Conservation (phyloP, 2,329 filamentous ascomycete species). For the Botrytis porri region DNA sequence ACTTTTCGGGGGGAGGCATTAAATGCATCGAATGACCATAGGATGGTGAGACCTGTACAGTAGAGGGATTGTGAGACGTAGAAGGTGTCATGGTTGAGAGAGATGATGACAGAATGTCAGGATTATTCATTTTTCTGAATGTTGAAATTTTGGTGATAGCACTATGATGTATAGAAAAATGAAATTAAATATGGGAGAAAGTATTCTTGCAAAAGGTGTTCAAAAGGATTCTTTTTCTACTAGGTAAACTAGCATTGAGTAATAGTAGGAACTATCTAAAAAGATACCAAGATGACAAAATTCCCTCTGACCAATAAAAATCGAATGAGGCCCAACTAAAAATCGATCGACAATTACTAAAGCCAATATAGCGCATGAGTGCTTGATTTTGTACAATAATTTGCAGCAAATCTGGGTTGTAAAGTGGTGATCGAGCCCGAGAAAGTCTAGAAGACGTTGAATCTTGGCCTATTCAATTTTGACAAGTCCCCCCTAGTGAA, state of each 20-base stretch:
- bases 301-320: neutral
- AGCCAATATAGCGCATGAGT: no score
- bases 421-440: neutral
- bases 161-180: neutral
- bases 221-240: neutral
- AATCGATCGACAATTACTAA: neutral
- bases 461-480: neutral
- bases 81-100: neutral
- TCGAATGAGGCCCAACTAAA: neutral
- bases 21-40: neutral
- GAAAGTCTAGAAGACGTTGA: neutral
- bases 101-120: neutral
- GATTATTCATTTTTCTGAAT: neutral
- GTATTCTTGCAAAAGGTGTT: no score
- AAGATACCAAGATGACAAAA: neutral
- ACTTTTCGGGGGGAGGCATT: neutral
- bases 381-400: neutral
- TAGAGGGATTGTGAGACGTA: neutral
- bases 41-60: neutral
- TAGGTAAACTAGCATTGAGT: neutral
- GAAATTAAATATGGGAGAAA: no score
- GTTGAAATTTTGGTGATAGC: neutral
- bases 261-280: neutral
- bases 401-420: neutral
- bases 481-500: neutral